Evolutionary conservation across 169 alveolate species (phyloP), one percentile per base, ranked within the genome.

Genomic region (Plasmodium relictum): DNA sequence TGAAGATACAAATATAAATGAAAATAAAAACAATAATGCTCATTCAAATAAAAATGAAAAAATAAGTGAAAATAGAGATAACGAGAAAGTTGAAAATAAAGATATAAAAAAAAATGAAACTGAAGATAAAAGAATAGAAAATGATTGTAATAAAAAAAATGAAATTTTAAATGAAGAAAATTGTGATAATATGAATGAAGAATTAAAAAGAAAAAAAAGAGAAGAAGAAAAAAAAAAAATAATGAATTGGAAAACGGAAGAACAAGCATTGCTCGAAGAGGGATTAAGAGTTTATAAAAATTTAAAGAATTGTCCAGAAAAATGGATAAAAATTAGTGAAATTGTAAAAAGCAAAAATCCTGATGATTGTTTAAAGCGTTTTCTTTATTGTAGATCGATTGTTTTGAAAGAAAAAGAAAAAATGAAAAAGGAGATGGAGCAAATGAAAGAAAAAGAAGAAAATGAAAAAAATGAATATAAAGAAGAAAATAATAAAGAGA

Each of bases 221-320:
- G 89, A 78, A 65, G 89, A 78, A 78, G 89, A 78, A 37, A 78
- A 78, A 78, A 78, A 78, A 78, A 78, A 78, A 65, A 76, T 78
- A 20, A 63, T 63, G 89, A 78, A 78, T 1, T 78, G 89, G 89
- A 78, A 65, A 59, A 6, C 8, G 8, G 89, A 78, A 56, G 89
- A 78, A 65, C 89, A 78, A 14, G 31, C 89, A 22, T 69, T 78
- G 41, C 89, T 78, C 45, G 89, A 78, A 54, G 89, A 78, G 45
- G 89, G 89, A 6, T 50, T 78, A 45, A 26, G 78, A 56, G 26
- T 78, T 50, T 78, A 58, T 50, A 78, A 78, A 59, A 59, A 78
- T 48, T 78, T 78, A 78, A 78, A 78, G 63, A 78, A 78, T 78
- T 78, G 73, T 8, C 89, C 89, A 31, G 73, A 78, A 41, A 78